A percentile compares a stretch with the other conserved stretches of the same genome.
phyloP scores from a whole-genome alignment of 371 early-diverging fungal species.

The Lichtheimia ornata region DNA sequence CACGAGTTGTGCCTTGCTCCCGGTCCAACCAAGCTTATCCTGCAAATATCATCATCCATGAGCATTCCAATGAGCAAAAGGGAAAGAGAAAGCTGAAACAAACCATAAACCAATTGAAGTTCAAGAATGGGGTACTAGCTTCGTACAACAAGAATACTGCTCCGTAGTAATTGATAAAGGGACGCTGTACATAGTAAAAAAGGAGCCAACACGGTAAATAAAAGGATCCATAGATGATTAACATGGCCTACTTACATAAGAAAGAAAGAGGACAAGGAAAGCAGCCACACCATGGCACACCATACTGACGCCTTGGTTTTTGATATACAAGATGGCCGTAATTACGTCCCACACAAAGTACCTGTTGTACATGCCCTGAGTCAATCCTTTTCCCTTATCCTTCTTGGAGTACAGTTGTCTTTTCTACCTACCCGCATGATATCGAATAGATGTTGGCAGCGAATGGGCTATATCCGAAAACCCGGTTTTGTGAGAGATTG shows the following conservation, averaged over 20 bases:
- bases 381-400: neutral
- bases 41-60: conserved; percentile 11
- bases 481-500: conserved; percentile 60
- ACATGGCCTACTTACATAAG: conserved; percentile 64
- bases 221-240: neutral
- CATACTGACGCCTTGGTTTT: conserved; percentile 77
- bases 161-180: conserved; percentile 89
- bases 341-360: conserved; percentile 93
- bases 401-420: neutral
- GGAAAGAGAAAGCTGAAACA: neutral
- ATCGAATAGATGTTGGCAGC: conserved; percentile 81
- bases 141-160: conserved; percentile 89
- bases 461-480: conserved; percentile 76
- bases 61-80: neutral
- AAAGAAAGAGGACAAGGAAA: conserved; percentile 73
- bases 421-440: conserved; percentile 71
- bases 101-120: conserved; percentile 90
- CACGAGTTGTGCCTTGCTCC: conserved; percentile 71
- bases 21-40: conserved; percentile 82
- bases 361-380: conserved; percentile 35
- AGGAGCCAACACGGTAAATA: neutral
- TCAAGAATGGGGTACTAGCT: conserved; percentile 87
- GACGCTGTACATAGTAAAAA: conserved; percentile 58
- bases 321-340: conserved; percentile 64
- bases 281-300: conserved; percentile 82